phyloP scores from a whole-genome alignment of 257 asterid species.

The Ilex asprella region DNA sequence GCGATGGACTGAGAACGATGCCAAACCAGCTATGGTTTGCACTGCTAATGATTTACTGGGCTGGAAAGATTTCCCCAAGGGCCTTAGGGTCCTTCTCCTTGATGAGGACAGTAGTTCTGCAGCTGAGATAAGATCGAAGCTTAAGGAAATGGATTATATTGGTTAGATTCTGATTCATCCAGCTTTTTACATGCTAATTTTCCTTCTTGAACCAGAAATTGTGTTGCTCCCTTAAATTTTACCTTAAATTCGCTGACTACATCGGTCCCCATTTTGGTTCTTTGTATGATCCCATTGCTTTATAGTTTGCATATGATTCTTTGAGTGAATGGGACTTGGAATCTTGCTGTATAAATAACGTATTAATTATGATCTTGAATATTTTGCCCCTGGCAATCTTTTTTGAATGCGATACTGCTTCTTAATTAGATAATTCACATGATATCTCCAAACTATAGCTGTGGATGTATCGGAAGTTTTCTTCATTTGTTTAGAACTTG shows the following conservation, averaged over 20 bases:
- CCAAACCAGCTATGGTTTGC: constrained; percentile 43
- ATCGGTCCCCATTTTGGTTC: no score
- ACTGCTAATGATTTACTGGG: constrained; percentile 36
- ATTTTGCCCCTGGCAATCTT: no score
- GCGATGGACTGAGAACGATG: constrained; percentile 30
- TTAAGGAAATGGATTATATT: constrained; percentile 36
- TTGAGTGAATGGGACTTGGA: no score
- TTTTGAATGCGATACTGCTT: no score
- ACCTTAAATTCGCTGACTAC: neutral
- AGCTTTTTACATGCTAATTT: neutral
- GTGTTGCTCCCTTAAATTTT: neutral
- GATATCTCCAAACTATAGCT: no score
- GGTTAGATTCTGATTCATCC: constrained; percentile 20
- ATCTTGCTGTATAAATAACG: no score
- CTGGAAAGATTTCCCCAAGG: constrained; percentile 51
- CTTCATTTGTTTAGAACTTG: no score
- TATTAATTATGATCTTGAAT: no score
- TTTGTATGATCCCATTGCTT: no score
- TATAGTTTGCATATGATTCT: no score
- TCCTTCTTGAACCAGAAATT: neutral
- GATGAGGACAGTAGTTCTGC: constrained; percentile 27
- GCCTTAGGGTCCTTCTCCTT: constrained; percentile 44
- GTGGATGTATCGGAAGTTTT: no score
- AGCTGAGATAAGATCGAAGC: constrained; percentile 31
- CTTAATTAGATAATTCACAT: no score